A percentile compares a stretch with the other conserved stretches of the same genome.
These are phyloP conservation scores for Dispira simplex DNA, from an alignment of 192 early-diverging fungal genomes.

Conservation along the genomic window DNA sequence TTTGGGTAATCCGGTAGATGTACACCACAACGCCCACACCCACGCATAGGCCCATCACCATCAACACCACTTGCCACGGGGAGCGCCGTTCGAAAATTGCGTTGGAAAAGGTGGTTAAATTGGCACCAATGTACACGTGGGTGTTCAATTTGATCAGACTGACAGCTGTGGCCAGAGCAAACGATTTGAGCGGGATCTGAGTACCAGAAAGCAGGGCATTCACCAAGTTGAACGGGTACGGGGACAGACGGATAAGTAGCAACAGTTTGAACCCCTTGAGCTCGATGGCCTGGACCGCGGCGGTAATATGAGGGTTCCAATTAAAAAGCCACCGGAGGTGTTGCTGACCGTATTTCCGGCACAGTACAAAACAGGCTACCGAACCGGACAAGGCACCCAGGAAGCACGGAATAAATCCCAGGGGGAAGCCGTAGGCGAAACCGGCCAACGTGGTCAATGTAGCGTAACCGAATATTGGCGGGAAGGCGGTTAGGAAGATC, in stretches of 20 bases:
- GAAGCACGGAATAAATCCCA: slow-evolving; percentile 16
- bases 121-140: slow-evolving; percentile 45
- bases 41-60: not conserved
- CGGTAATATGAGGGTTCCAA: slow-evolving; percentile 29
- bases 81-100: not conserved
- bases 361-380: slow-evolving; percentile 34
- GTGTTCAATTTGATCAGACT: slow-evolving; percentile 36
- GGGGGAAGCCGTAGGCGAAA: slow-evolving; percentile 15
- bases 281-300: slow-evolving; percentile 37
- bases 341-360: slow-evolving; percentile 26
- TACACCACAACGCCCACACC: slow-evolving; percentile 8
- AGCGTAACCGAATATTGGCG: slow-evolving; percentile 25
- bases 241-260: slow-evolving; percentile 47
- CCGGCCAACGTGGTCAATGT: slow-evolving; percentile 9
- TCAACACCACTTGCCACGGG: slow-evolving; percentile 3
- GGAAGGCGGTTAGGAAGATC: slow-evolving; percentile 46
- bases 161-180: slow-evolving; percentile 31
- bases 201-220: slow-evolving; percentile 40
- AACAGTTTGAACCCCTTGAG: slow-evolving; percentile 46
- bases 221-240: slow-evolving; percentile 54
- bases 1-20: slow-evolving; percentile 6
- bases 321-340: slow-evolving; percentile 24
- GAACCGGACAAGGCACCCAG: slow-evolving; percentile 28
- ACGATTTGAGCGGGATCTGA: slow-evolving; percentile 28
- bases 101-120: slow-evolving; percentile 12